Percentiles rank a stretch among this genome's conserved stretches.
phyloP scores from a whole-genome alignment of 2,329 filamentous ascomycete species.

The Thelonectria blattea region DNA sequence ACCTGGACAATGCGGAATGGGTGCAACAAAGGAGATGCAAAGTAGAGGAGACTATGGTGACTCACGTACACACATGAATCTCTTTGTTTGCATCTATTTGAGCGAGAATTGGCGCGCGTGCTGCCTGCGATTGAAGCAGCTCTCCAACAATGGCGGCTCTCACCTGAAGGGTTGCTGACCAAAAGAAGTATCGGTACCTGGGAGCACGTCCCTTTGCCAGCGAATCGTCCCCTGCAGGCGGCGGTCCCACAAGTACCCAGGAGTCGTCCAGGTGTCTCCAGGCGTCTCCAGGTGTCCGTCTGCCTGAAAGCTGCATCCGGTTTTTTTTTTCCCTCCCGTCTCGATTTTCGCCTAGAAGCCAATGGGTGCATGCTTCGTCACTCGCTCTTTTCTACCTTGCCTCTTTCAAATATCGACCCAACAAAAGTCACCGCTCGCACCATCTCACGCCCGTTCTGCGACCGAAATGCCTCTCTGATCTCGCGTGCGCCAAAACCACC shows the following conservation, averaged over 20 bases:
- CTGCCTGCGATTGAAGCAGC: neutral
- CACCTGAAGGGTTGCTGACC: no score
- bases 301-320: slow-evolving; percentile 16
- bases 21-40: neutral
- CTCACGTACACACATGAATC: neutral
- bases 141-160: no score
- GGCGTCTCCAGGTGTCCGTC: neutral
- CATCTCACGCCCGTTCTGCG: slow-evolving; percentile 25
- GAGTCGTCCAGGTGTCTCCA: neutral
- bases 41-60: neutral
- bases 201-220: slow-evolving; percentile 28
- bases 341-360: slow-evolving; percentile 37
- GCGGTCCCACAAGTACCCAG: slow-evolving; percentile 20
- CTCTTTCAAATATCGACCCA: slow-evolving; percentile 22
- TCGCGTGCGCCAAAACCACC: slow-evolving; percentile 27
- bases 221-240: slow-evolving; percentile 29
- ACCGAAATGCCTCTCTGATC: slow-evolving; percentile 39
- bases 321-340: slow-evolving; percentile 11
- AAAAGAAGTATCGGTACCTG: slow-evolving; percentile 11
- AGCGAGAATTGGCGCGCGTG: neutral
- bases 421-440: slow-evolving; percentile 35
- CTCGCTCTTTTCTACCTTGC: slow-evolving; percentile 28
- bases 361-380: slow-evolving; percentile 38
- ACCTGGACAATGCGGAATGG: neutral
- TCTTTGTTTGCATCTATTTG: neutral